Conservation (phyloP, 345 rosid species). For the Acer negundo region DNA sequence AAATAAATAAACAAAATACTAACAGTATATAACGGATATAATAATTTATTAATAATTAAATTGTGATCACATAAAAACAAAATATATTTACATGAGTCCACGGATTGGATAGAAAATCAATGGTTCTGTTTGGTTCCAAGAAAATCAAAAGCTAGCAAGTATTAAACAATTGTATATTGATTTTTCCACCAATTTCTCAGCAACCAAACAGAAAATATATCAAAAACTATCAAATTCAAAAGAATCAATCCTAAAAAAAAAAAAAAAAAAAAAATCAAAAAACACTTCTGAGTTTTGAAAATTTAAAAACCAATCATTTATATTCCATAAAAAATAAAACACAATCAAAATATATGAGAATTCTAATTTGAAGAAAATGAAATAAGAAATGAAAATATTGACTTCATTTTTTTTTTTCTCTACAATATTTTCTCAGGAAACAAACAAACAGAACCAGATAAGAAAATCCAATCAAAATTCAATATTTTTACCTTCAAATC, state of each 20-base stretch:
- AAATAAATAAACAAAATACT: too few species aligned
- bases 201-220: conserved; percentile 18
- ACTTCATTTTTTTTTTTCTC: background rate
- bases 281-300: background rate
- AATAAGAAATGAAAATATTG: background rate
- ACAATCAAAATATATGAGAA: background rate
- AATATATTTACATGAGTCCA: background rate
- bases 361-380: background rate
- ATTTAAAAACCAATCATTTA: too few species aligned
- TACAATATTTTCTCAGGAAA: conserved; percentile 13
- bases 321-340: background rate
- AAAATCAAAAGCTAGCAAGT: background rate
- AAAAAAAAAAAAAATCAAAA: too few species aligned
- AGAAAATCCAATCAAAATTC: background rate
- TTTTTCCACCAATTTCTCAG: conserved; percentile 18
- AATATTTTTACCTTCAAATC: conserved; percentile 66
- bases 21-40: too few species aligned
- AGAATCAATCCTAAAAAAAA: background rate
- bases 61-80: background rate
- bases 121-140: conserved; percentile 1
- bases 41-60: background rate
- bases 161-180: background rate
- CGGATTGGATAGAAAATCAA: background rate
- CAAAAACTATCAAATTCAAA: background rate
- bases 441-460: conserved; percentile 20